phyloP scores from a whole-genome alignment of 208 protist genomes.

The Crithidia brevicula region DNA sequence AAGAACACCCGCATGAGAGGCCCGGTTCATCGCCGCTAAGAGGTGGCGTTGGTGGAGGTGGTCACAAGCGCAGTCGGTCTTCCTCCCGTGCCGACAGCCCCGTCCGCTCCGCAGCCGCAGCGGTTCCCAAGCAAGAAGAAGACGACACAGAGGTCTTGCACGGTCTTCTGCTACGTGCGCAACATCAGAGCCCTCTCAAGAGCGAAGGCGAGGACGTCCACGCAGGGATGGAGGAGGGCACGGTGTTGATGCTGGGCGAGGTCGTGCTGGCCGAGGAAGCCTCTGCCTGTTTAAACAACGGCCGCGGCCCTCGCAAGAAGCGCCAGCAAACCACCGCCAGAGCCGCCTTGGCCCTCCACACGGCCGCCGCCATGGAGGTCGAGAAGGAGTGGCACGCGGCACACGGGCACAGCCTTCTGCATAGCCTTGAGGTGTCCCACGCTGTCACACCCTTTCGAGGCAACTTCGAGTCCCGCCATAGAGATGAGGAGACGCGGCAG shows the following conservation, averaged over 20 bases:
- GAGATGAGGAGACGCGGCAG: slow-evolving; percentile 11
- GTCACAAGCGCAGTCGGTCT: slow-evolving; percentile 27
- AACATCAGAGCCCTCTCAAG: no score
- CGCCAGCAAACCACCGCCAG: background rate
- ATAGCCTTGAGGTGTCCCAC: slow-evolving; percentile 36
- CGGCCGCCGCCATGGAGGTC: slow-evolving; percentile 38
- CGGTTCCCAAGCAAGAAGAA: background rate
- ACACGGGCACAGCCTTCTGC: slow-evolving; percentile 55
- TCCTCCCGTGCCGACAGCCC: background rate
- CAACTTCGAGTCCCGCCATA: slow-evolving; percentile 16
- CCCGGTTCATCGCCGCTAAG: slow-evolving; percentile 2
- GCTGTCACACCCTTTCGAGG: slow-evolving; percentile 19
- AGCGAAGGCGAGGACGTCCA: background rate
- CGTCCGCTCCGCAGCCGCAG: background rate
- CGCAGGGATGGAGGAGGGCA: slow-evolving; percentile 8
- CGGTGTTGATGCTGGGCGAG: slow-evolving; percentile 65
- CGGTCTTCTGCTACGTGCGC: slow-evolving; percentile 15
- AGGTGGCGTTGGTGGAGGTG: no score
- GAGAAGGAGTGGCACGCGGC: slow-evolving; percentile 55
- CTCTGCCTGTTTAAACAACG: slow-evolving; percentile 30
- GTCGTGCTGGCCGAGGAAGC: slow-evolving; percentile 53
- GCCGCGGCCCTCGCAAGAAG: slow-evolving; percentile 15
- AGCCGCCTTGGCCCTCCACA: slow-evolving; percentile 22
- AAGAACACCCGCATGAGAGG: background rate
- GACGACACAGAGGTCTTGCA: slow-evolving; percentile 13